Conservation (phyloP, 768 basidiomycete genomes). For the Xanthoconium purpureum region DNA sequence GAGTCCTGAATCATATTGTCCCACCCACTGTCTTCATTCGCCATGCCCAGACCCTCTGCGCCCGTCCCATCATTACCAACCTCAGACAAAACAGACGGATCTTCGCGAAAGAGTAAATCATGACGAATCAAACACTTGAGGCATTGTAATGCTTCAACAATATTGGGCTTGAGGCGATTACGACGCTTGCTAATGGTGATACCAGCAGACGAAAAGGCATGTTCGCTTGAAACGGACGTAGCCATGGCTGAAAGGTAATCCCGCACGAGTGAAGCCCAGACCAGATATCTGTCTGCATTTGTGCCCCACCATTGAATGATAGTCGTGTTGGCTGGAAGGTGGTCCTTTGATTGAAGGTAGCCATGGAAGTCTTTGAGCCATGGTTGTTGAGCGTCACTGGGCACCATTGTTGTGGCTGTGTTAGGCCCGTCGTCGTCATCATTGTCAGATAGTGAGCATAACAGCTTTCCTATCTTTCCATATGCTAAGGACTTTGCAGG, state of each 20-base stretch:
- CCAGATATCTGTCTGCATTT: no score
- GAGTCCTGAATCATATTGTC: not conserved
- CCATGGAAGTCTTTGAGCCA: no score
- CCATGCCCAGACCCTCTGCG: not conserved
- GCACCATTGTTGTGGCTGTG: no score
- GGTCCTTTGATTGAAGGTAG: no score
- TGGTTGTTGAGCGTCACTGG: not conserved
- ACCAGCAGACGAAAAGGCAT: not conserved
- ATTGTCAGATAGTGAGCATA: not conserved
- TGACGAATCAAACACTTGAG: not conserved
- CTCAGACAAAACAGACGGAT: not conserved
- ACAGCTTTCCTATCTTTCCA: not conserved
- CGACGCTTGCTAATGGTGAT: not conserved
- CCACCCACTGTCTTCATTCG: not conserved
- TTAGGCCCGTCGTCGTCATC: not conserved
- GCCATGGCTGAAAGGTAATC: not conserved
- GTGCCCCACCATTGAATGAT: no score
- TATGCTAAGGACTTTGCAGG: not conserved
- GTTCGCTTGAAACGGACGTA: not conserved
- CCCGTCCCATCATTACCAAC: not conserved
- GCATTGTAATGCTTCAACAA: not conserved
- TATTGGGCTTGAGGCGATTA: not conserved
- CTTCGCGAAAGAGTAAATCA: not conserved
- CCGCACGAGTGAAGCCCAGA: not conserved
- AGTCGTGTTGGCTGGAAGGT: not conserved